Evolutionary conservation across 495 filamentous ascomycete species (phyloP), one percentile per base, ranked within the genome.

Genomic region (Terfezia claveryi): DNA sequence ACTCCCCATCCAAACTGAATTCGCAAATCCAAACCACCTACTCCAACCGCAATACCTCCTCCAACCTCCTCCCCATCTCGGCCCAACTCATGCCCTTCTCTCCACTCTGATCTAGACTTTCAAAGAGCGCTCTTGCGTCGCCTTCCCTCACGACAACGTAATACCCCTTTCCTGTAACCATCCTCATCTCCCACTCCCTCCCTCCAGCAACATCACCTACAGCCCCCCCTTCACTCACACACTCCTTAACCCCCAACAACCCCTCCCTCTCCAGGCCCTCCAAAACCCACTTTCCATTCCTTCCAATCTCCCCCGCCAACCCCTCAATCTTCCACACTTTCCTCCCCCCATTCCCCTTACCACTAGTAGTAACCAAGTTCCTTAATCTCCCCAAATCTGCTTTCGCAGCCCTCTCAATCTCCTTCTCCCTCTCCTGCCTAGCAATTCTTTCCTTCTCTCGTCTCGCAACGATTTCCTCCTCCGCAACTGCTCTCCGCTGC

Each of bases 401-500:
- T 46, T 38, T 55, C 17, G 53, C 53, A 56, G 68, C 63, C 58
- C 61, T 57, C 41, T 67, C 62, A 44, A 59, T 59, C 53, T 58
- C 59, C 17, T 54, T 46, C 51, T 69, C 66, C 14, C 27, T 50
- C 51, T 55, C 32, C 14, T 51, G 10, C 56, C 58, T 17, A 32
- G 38, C 50, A 0, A 7, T 38, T 38, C 59, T 58, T 58, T 68
- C 70, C 17, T 27, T 36, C 12, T 64, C 60, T 36, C 57, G 57
- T 55, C 52, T 61, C 49, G 58, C 66, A 12, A 60, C 58, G 27
- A 74, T 65, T 54, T 69, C 70, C 51, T 66, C 59, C 51, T 73
- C 72, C 8, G 61, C 57, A 4, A 64, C 62, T 9, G 64, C 61
- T 4, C 72, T 55, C 38, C 72, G 60, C 37, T 61, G 62, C 38